Conservation (phyloP, 768 basidiomycete genomes). For the Grammothele lineata region DNA sequence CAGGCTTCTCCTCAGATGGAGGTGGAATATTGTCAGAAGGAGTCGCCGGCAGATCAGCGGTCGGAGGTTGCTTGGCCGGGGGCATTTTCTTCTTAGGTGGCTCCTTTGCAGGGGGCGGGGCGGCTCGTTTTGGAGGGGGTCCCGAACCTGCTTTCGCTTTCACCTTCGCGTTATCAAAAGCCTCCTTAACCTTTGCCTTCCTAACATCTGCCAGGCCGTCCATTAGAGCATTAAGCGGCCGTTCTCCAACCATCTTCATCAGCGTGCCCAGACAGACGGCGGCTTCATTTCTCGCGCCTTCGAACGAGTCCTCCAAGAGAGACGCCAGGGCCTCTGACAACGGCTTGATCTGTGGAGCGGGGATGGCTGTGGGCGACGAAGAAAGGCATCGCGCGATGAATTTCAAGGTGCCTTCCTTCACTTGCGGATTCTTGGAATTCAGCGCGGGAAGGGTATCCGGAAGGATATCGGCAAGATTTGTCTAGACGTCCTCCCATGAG, state of each 20-base stretch:
- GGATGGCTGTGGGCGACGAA: conserved; percentile 64
- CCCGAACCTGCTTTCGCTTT: conserved; percentile 72
- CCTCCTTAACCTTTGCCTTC: conserved; percentile 91
- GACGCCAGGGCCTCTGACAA: conserved; percentile 71
- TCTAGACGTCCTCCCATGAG: conserved; percentile 41
- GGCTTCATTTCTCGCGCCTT: conserved; percentile 87
- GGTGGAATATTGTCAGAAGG: conserved; percentile 31
- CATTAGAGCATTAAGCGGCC: conserved; percentile 82
- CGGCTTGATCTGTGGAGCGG: conserved; percentile 73
- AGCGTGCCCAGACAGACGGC: conserved; percentile 82
- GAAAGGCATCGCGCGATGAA: conserved; percentile 79
- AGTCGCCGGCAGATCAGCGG: conserved; percentile 24
- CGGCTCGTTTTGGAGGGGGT: conserved; percentile 40
- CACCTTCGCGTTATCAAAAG: conserved; percentile 87
- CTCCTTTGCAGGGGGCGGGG: conserved; percentile 27
- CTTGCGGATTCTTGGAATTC: conserved; percentile 92
- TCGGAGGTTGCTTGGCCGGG: conserved; percentile 29
- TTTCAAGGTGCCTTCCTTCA: conserved; percentile 88
- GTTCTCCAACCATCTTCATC: conserved; percentile 96
- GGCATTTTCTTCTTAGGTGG: conserved; percentile 34
- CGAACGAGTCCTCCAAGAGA: conserved; percentile 84
- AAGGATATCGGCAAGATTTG: conserved; percentile 72
- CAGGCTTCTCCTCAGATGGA: conserved; percentile 37
- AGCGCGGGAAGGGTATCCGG: conserved; percentile 77
- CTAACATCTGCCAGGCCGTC: conserved; percentile 83